Evolutionary conservation across 495 filamentous ascomycete genomes (phyloP).

Genomic region (Aspergillus nidulans): DNA sequence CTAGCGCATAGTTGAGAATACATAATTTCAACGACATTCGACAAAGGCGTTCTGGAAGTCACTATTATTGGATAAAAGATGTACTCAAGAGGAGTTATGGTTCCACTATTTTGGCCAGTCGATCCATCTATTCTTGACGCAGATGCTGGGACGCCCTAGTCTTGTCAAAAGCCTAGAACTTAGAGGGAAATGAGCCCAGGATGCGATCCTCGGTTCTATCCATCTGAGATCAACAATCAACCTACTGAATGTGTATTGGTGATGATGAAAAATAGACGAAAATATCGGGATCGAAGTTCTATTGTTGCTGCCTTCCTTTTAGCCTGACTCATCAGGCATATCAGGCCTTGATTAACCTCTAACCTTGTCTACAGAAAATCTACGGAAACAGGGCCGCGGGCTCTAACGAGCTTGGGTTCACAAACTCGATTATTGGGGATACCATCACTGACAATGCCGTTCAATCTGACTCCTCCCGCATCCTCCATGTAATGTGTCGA

Average conservation of each 20-base stretch:
- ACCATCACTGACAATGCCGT: conserved; percentile 2
- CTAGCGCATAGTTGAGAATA: background rate
- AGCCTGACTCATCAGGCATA: background rate
- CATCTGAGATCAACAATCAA: background rate
- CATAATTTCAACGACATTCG: background rate
- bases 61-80: background rate
- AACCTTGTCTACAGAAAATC: background rate
- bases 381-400: background rate
- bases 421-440: background rate
- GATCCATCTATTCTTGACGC: background rate
- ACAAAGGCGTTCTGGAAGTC: background rate
- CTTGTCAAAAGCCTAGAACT: background rate
- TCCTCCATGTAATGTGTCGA: too few species aligned
- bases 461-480: conserved; percentile 8
- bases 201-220: background rate
- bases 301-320: background rate
- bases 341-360: background rate
- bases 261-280: too few species aligned
- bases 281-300: background rate
- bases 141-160: background rate
- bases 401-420: background rate
- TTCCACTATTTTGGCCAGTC: background rate
- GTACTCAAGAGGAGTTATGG: too few species aligned
- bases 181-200: background rate
- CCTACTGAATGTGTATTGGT: too few species aligned